phyloP scores from a whole-genome alignment of 1,139 yeast species.

The Candida gigantensis region DNA sequence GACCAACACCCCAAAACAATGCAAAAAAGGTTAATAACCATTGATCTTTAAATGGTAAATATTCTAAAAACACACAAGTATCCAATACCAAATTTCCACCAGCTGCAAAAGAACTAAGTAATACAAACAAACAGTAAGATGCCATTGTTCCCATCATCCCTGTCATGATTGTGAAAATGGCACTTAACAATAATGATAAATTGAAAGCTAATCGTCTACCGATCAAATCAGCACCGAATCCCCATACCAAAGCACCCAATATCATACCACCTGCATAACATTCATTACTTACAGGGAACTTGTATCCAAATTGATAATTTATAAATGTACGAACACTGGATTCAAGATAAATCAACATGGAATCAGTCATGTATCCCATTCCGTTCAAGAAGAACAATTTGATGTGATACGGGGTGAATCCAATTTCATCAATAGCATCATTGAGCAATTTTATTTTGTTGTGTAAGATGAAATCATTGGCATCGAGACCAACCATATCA shows the following conservation, averaged over 20 bases:
- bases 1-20: constrained; percentile 65
- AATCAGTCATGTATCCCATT: constrained; percentile 66
- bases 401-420: constrained; percentile 37
- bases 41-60: constrained; percentile 53
- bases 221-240: constrained; percentile 58
- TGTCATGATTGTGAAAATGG: constrained; percentile 52
- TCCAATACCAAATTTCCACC: constrained; percentile 67
- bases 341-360: constrained; percentile 51
- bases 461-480: constrained; percentile 25
- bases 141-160: constrained; percentile 53
- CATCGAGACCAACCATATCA: constrained; percentile 28
- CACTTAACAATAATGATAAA: constrained; percentile 49
- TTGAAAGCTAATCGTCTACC: constrained; percentile 62
- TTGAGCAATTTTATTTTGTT: constrained; percentile 31
- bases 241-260: constrained; percentile 58
- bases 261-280: constrained; percentile 48
- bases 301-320: constrained; percentile 43
- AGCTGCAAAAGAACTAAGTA: constrained; percentile 47
- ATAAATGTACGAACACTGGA: constrained; percentile 37
- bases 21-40: constrained; percentile 60
- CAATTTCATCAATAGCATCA: constrained; percentile 38
- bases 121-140: constrained; percentile 51
- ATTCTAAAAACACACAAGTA: constrained; percentile 61
- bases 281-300: constrained; percentile 32
- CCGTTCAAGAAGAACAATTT: constrained; percentile 51